Evolutionary conservation across 106 monocot genomes (phyloP), one percentile per base, ranked within the genome.

Genomic region (Dactylorhiza incarnata): DNA sequence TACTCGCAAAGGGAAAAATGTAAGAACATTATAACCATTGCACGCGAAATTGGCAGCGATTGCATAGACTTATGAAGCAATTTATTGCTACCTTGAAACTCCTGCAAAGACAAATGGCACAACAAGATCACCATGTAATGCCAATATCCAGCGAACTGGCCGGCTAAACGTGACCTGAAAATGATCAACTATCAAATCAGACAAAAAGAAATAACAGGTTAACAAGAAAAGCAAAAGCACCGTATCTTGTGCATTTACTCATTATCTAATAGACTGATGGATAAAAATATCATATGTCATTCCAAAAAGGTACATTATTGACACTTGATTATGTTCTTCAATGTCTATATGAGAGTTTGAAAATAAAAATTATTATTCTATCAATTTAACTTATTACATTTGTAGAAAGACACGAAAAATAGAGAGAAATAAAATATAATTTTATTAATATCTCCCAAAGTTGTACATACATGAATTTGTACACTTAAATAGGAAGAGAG

Each of bases 81-180:
- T 5, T 20, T 19, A 54, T 54, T 14, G 20, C 22, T 85, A 97
- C 96, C 96, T 93, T 78, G 87, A 78, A 78, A 97, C 82, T 45
- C 90, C 96, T 44, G 96, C 87, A 87, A 93, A 90, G 0, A n/a
- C 29, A 80, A 97, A 93, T 67, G 96, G 96, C 22, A 93, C 82
- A 74, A 89, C 72, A 26, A 55, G 16, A 70, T 89, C 78, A 51
- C 96, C 96, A 89, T 97, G 89, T 19, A 97, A 77, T 7, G 91
- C 91, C 73, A 97, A 83, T 71, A 97, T 89, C 96, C 96, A 97
- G 54, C 96, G 96, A 55, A 97, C 81, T 24, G 96, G 96, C 49
- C 96, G 78, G 71, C 93, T 97, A 81, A 97, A 97, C 83, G 89
- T 74, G 47, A 87, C 77, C 94, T 94, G 51, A 62, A 85, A 80